Evolutionary conservation across 495 filamentous ascomycete genomes (phyloP), one percentile per base, ranked within the genome.

Genomic region (Corynascus novoguineensis): DNA sequence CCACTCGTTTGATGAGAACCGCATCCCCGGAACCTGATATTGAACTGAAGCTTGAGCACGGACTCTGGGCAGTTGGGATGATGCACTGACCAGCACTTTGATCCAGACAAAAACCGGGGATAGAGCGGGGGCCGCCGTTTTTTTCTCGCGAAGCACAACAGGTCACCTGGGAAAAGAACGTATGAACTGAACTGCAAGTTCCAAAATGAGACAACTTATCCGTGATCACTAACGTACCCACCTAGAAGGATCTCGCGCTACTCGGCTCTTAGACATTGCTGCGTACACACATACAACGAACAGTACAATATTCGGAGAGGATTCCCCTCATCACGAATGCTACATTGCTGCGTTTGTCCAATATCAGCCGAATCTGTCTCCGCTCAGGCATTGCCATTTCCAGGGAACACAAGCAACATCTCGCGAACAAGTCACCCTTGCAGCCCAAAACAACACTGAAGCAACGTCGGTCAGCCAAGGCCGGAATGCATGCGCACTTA

Each of bases 381-480:
- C 47, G n/a, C 47, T 11, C 17, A n/a, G 37, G 12, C 47, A 12
- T 12, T 24, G 19, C 29, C 29, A 35, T 15, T 25, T 50, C 47
- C 11, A 50, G 28, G 25, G 12, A 21, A 37, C 37, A 47, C 22
- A 5, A 34, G 46, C 28, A 32, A 34, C 40, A 44, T 24, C 8
- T 22, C 40, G 40, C 40, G 40, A 44, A 24, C 40, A 54, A 49
- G 50, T 54, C 51, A 55, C 54, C 28, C 37, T 60, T 49, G 58
- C 57, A 25, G 35, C 35, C 32, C 25, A 38, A 41, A 38, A 27
- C n/a, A 35, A 17, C n/a, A 40, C 41, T 28, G 24, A 40, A 50
- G 51, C 46, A 60, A 60, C 58, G 58, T 60, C 58, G 52, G 58
- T 51, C 52, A 55, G 24, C 45, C 25, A 19, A 54, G 21, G 27